Base-by-base conservation (phyloP, 345 rosid species). In the Aegle marmelos region DNA sequence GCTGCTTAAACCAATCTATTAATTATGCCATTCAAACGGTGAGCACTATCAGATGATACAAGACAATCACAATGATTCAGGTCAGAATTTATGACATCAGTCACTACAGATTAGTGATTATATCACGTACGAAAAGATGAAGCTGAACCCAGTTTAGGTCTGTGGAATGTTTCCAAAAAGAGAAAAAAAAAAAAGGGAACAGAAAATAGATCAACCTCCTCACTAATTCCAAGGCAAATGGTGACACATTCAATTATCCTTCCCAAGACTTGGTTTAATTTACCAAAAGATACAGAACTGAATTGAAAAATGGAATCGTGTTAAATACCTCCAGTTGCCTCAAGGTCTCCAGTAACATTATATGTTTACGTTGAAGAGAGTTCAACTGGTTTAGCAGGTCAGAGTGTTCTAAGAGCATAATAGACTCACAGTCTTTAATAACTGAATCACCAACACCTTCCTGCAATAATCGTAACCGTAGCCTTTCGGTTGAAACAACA, bases 251-350 rank as follows among this genome's bases (percentile, higher is more conserved):
- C 75, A 31, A 22, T 78, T 74, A 24, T 63, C 30, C 50, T 70
- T 58, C 59, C 60, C 56, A 22, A 61, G 50, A 63, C 48, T 68
- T 39, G 24, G n/a, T 19, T 75, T 75, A 45, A 17, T 63, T 62
- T 48, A 59, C 16, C 27, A 22, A 39, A 79, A 27, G 28, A 50
- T 21, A 63, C 13, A 9, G 57, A 30, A 34, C 33, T 16, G 28
- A 9, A 9, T 63, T 74, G 36, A 37, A 22, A 70, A 73, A 75
- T 25, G 73, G 31, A 80, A 63, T 59, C 71, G 54, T 24, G 60
- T 62, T 50, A 14, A 78, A 73, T 88, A 96, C 99, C 98, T 96
- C 99, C 71, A 96, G 83, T 70, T 91, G 97, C 84, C 98, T 92
- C 86, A 97, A 82, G 50, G 91, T 89, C 45, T 91, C 98, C 31